Evolutionary conservation across 2,329 filamentous ascomycete species (phyloP).

Genomic region (Huntiella moniliformis): DNA sequence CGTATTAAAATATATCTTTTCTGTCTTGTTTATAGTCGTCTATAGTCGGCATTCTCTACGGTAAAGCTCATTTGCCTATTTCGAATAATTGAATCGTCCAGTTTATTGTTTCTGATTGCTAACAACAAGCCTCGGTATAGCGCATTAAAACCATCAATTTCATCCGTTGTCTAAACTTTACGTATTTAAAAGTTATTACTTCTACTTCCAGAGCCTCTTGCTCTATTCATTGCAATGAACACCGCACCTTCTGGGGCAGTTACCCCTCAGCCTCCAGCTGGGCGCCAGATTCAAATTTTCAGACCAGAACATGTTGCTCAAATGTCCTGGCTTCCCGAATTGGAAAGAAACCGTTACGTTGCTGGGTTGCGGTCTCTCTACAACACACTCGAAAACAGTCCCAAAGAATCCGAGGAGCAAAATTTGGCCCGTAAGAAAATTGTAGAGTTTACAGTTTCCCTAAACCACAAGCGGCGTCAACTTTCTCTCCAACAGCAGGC

Average conservation of each 20-base stretch:
- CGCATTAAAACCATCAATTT: no score
- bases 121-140: no score
- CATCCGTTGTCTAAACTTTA: no score
- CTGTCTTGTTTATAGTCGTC: no score
- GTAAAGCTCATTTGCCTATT: no score
- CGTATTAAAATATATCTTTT: no score
- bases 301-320: conserved; percentile 32
- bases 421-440: conserved; percentile 37
- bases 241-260: conserved; percentile 13
- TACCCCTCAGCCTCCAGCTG: conserved; percentile 14
- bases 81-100: no score
- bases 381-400: conserved; percentile 29
- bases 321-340: conserved; percentile 30
- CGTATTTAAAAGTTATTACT: no score
- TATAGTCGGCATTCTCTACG: no score
- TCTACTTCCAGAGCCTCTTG: no score
- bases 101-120: no score
- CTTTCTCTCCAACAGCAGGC: conserved; percentile 21
- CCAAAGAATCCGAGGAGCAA: conserved; percentile 30
- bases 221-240: no score
- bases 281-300: conserved; percentile 24
- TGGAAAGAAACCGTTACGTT: conserved; percentile 42
- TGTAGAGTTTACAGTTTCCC: conserved; percentile 39
- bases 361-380: conserved; percentile 35
- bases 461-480: conserved; percentile 25